Evolutionary conservation across 2,329 filamentous ascomycete species (phyloP), one percentile per base, ranked within the genome.

Genomic region (Penicillium sp.): DNA sequence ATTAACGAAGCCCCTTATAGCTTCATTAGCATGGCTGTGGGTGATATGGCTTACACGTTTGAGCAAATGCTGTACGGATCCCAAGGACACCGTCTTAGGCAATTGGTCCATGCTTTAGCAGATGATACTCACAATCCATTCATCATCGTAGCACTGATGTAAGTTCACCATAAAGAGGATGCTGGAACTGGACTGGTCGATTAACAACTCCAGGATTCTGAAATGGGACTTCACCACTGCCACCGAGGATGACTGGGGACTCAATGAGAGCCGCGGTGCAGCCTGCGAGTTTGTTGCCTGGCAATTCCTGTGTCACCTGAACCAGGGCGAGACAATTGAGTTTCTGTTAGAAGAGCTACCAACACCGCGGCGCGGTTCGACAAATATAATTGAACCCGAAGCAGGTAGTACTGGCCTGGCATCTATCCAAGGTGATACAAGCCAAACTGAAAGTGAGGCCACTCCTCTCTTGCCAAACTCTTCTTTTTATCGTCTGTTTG

Each of bases 201-300:
- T 31, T 38, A 19, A 35, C 15, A 3, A 33, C 38, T 25, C 8
- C 47, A 85, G 83, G 67, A 83, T 84, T 17, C 67, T 85, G 42
- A 84, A 83, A 69, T 83, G 81, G 65, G 80, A 85, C 51, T 86
- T 86, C 65, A 73, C 74, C 19, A 78, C 78, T 13, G 69, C 78
- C 4, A 79, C 82, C 42, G 72, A 80, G 48, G 80, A 82, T 50
- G 83, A 85, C 59, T 78, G 81, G 57, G 83, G 82, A 1, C 73
- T 86, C 29, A 84, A 85, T 55, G 77, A 82, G 65, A 81, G 81
- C 10, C 77, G 83, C 61, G 84, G 81, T 15, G 78, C 80, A 66
- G 84, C 84, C 6, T 86, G 84, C 65, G 84, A 87, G 69, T 80
- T 84, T 56, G 80, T 86, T 8, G 84, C 84, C n/a, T 86, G 84